These are phyloP conservation scores for Russula lepida DNA, from an alignment of 768 basidiomycete species.

Conservation along the genomic window DNA sequence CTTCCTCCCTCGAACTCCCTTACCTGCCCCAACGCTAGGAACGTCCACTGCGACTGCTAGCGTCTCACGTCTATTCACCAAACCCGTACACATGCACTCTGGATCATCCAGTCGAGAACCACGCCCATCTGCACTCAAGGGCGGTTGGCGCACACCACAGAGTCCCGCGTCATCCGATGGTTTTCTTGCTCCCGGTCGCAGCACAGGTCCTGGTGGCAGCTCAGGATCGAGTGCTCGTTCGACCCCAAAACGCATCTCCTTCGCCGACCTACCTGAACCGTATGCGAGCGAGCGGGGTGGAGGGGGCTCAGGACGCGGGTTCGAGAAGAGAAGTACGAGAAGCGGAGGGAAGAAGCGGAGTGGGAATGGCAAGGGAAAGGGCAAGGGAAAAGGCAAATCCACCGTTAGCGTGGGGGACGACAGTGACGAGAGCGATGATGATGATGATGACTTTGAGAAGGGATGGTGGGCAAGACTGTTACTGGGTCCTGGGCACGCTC, in stretches of 20 bases:
- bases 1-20: constrained; percentile 42
- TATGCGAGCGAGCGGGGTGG: constrained; percentile 29
- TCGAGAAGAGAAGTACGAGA: constrained; percentile 20
- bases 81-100: constrained; percentile 48
- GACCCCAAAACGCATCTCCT: constrained; percentile 73
- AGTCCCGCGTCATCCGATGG: constrained; percentile 30
- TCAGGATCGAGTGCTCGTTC: constrained; percentile 39
- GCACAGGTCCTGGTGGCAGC: constrained; percentile 29
- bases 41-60: constrained; percentile 73
- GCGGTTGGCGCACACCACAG: constrained; percentile 21
- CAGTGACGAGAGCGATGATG: constrained; percentile 1
- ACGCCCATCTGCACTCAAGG: constrained; percentile 39
- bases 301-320: constrained; percentile 18
- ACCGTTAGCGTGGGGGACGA: constrained; percentile 23
- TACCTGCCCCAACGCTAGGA: constrained; percentile 40
- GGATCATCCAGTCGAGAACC: constrained; percentile 59
- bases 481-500: constrained; percentile 22
- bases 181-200: constrained; percentile 16
- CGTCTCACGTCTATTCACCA: constrained; percentile 68
- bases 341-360: constrained; percentile 19
- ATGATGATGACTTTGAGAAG: constrained; percentile 8
- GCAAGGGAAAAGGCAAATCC: constrained; percentile 30
- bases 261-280: constrained; percentile 65
- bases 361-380: constrained; percentile 30
- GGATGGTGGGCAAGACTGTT: constrained; percentile 29